These are phyloP conservation scores for Alternaria gansuensis DNA, from an alignment of 2,329 filamentous ascomycete species.

Conservation along the genomic window DNA sequence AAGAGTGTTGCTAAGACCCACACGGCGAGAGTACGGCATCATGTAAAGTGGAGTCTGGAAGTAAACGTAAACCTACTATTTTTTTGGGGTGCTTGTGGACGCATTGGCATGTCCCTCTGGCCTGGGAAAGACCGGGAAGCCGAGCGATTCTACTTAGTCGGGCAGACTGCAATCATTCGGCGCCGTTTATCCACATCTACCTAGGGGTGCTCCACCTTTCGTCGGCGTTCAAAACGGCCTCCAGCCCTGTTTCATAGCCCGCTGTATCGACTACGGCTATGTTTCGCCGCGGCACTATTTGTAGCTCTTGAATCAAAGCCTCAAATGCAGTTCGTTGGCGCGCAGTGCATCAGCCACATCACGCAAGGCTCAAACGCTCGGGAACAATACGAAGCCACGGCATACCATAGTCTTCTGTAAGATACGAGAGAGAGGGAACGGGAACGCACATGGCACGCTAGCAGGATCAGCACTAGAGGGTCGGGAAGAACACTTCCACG, in stretches of 20 bases:
- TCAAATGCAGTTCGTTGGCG: conserved; percentile 3
- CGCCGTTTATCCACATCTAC: conserved; percentile 2
- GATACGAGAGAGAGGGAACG: conserved; percentile 11
- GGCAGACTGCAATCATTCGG: conserved; percentile 7
- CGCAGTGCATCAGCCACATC: conserved; percentile 2
- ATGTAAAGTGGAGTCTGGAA: conserved; percentile 1
- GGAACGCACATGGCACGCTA: conserved; percentile 22
- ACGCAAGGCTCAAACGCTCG: conserved; percentile 5
- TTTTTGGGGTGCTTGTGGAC: background rate
- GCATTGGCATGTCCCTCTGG: background rate
- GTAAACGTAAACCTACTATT: background rate
- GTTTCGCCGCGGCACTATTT: background rate
- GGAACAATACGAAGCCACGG: conserved; percentile 5
- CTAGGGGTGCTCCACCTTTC: background rate
- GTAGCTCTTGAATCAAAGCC: background rate
- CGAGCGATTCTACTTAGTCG: conserved; percentile 4
- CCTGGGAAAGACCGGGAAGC: background rate
- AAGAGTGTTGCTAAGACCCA: conserved; percentile 2
- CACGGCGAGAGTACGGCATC: conserved; percentile 15
- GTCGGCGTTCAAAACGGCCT: conserved; percentile 10
- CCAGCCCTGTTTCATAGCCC: background rate
- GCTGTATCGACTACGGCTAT: background rate
- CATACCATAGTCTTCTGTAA: background rate
- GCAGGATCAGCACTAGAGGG: conserved; percentile 16
- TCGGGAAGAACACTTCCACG: conserved; percentile 13